Conservation (phyloP, 2,329 filamentous ascomycete species). For the Sporothrix variecibatus region DNA sequence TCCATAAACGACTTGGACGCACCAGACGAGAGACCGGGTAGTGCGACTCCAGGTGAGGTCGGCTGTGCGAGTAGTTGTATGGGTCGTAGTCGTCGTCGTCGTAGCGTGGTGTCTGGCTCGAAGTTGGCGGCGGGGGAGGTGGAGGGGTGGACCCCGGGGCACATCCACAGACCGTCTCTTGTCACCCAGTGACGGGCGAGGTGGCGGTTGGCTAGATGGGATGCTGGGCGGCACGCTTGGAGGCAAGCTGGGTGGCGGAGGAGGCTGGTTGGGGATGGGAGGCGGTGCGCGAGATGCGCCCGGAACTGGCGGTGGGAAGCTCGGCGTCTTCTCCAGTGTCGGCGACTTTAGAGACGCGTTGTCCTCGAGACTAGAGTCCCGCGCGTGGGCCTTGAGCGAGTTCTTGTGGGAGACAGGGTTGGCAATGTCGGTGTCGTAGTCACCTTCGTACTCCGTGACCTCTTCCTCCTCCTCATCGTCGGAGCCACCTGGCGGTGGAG, state of each 20-base stretch:
- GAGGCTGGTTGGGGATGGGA: conserved; percentile 60
- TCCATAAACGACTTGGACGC: conserved; percentile 47
- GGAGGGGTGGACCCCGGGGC: conserved; percentile 72
- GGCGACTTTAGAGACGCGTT: conserved; percentile 63
- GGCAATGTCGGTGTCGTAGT: conserved; percentile 96
- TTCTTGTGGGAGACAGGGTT: conserved; percentile 94
- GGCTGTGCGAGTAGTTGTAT: conserved; percentile 53
- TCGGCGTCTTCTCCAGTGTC: conserved; percentile 46
- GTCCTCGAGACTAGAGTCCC: conserved; percentile 75
- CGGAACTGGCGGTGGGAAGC: conserved; percentile 59
- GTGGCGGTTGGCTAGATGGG: conserved; percentile 42
- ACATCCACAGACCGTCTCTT: conserved; percentile 68
- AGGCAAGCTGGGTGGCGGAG: conserved; percentile 34
- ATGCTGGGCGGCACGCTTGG: conserved; percentile 41
- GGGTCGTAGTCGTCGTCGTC: conserved; percentile 74
- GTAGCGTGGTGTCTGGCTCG: conserved; percentile 43
- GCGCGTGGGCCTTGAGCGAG: conserved; percentile 78
- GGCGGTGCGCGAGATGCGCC: conserved; percentile 63
- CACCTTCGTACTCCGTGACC: conserved; percentile 91
- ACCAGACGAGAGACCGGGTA: conserved; percentile 38
- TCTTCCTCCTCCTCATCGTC: conserved; percentile 76
- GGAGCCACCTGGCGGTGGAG: conserved; percentile 36
- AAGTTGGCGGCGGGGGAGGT: conserved; percentile 53
- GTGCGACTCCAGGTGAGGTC: conserved; percentile 35
- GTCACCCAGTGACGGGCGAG: conserved; percentile 45